Evolutionary conservation across 371 early-diverging fungal species (phyloP).

Genomic region (Syncephalastrum racemosum): DNA sequence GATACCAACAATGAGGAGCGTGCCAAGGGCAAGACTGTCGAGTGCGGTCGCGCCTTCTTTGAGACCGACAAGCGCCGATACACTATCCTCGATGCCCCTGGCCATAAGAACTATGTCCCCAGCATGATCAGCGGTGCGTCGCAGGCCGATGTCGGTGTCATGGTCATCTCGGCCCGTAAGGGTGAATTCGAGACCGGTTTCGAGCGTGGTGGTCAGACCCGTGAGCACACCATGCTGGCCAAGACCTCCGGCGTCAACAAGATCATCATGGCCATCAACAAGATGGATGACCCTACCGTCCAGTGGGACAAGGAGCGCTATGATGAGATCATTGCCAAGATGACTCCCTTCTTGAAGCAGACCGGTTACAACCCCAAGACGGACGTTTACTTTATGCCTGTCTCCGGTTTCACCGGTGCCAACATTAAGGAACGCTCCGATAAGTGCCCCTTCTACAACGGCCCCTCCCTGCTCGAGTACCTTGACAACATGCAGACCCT

Average conservation of each 20-base stretch:
- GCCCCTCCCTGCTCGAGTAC: slow-evolving; percentile 91
- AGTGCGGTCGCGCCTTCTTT: slow-evolving; percentile 97
- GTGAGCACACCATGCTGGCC: slow-evolving; percentile 97
- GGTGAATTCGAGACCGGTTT: slow-evolving; percentile 99
- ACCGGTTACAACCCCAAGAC: slow-evolving; percentile 89
- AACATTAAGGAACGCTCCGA: slow-evolving; percentile 86
- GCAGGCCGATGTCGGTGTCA: slow-evolving; percentile 96
- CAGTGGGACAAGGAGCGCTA: slow-evolving; percentile 86
- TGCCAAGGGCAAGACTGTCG: slow-evolving; percentile 97
- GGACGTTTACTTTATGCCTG: slow-evolving; percentile 88
- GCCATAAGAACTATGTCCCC: slow-evolving; percentile 99
- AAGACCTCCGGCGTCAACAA: slow-evolving; percentile 96
- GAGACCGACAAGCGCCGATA: slow-evolving; percentile 94
- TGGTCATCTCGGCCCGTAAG: slow-evolving; percentile 97
- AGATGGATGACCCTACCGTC: slow-evolving; percentile 99
- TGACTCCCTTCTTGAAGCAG: slow-evolving; percentile 89
- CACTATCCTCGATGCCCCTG: slow-evolving; percentile 98
- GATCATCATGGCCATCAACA: slow-evolving; percentile 93
- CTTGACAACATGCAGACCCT: slow-evolving; percentile 79
- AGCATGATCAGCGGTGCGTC: slow-evolving; percentile 98
- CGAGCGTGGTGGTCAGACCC: slow-evolving; percentile 99
- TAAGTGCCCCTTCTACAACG: slow-evolving; percentile 79
- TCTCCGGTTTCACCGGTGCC: slow-evolving; percentile 96
- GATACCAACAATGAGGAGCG: slow-evolving; percentile 96
- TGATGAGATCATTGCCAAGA: slow-evolving; percentile 83